A percentile compares a stretch with the other conserved stretches of the same genome.
Conservation (phyloP, 768 basidiomycete species). For the Inosperma sp. region DNA sequence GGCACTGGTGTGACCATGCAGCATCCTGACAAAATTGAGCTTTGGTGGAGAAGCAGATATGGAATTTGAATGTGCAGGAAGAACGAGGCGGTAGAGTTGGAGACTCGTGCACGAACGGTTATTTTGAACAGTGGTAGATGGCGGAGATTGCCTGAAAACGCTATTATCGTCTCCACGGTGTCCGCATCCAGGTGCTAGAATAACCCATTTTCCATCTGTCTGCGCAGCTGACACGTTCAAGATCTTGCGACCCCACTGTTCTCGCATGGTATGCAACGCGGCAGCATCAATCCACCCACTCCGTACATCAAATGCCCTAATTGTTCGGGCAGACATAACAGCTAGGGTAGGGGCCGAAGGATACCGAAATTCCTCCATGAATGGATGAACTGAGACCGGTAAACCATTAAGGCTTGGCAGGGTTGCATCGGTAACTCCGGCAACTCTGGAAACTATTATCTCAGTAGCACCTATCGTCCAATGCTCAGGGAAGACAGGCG, state of each 20-base stretch:
- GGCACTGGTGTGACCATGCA: slow-evolving; percentile 66
- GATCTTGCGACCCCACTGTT: slow-evolving; percentile 78
- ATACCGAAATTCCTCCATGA: slow-evolving; percentile 23
- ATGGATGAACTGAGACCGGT: slow-evolving; percentile 19
- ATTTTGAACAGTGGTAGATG: slow-evolving; percentile 19
- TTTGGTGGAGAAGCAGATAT: slow-evolving; percentile 53
- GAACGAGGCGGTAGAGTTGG: slow-evolving; percentile 70
- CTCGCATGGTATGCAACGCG: slow-evolving; percentile 57
- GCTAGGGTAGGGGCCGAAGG: slow-evolving; percentile 32
- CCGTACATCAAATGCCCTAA: slow-evolving; percentile 67
- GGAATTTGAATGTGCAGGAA: slow-evolving; percentile 46
- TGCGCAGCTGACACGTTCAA: slow-evolving; percentile 64
- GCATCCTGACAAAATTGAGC: slow-evolving; percentile 64
- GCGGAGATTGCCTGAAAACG: slow-evolving; percentile 23
- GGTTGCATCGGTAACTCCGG: slow-evolving; percentile 24
- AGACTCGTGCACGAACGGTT: slow-evolving; percentile 46
- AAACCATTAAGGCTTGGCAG: slow-evolving; percentile 17
- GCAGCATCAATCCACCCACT: slow-evolving; percentile 66
- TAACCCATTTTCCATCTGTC: slow-evolving; percentile 84
- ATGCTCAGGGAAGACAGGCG: slow-evolving; percentile 76
- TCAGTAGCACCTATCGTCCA: slow-evolving; percentile 79
- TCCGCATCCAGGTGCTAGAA: slow-evolving; percentile 58
- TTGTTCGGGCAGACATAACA: slow-evolving; percentile 56
- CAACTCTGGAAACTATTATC: slow-evolving; percentile 51
- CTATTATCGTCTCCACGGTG: slow-evolving; percentile 14